These are phyloP conservation scores for Orobanche coerulescens DNA, from an alignment of 257 asterid genomes.

Conservation along the genomic window DNA sequence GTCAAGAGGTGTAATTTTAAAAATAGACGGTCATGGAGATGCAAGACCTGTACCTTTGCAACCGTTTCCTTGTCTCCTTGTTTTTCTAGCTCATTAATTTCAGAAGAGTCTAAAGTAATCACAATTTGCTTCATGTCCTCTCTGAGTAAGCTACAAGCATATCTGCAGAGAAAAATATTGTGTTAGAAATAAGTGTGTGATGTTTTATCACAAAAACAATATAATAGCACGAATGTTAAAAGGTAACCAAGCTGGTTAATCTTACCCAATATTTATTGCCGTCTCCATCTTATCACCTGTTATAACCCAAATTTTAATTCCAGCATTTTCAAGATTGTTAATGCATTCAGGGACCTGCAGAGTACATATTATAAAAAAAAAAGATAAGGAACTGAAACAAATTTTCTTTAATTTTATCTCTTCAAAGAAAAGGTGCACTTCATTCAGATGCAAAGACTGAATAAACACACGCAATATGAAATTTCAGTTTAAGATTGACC, in stretches of 20 bases:
- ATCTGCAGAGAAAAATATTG: slow-evolving; percentile 41
- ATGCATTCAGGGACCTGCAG: slow-evolving; percentile 93
- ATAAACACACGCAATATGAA: too few relatives aligned
- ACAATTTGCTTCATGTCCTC: slow-evolving; percentile 79
- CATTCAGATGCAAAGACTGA: too few relatives aligned
- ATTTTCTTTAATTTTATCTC: too few relatives aligned
- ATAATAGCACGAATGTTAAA: background rate
- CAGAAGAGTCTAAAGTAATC: slow-evolving; percentile 64
- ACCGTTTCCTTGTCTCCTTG: slow-evolving; percentile 62
- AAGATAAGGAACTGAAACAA: background rate
- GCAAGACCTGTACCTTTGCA: slow-evolving; percentile 44
- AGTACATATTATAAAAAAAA: slow-evolving; percentile 16
- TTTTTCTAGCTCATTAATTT: slow-evolving; percentile 50
- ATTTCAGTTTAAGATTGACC: slow-evolving; percentile 39
- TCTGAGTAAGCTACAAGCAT: slow-evolving; percentile 86
- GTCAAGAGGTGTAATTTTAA: slow-evolving; percentile 16
- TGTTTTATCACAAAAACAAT: background rate
- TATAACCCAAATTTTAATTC: slow-evolving; percentile 91
- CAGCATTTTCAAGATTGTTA: slow-evolving; percentile 72
- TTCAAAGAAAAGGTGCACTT: background rate
- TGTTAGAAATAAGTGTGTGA: slow-evolving; percentile 10
- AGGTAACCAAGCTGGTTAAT: background rate
- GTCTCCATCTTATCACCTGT: slow-evolving; percentile 99
- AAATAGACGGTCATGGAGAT: background rate
- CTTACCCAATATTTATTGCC: slow-evolving; percentile 90